phyloP scores from a whole-genome alignment of 2,329 filamentous ascomycete genomes.

The Calonectria hawksworthii region DNA sequence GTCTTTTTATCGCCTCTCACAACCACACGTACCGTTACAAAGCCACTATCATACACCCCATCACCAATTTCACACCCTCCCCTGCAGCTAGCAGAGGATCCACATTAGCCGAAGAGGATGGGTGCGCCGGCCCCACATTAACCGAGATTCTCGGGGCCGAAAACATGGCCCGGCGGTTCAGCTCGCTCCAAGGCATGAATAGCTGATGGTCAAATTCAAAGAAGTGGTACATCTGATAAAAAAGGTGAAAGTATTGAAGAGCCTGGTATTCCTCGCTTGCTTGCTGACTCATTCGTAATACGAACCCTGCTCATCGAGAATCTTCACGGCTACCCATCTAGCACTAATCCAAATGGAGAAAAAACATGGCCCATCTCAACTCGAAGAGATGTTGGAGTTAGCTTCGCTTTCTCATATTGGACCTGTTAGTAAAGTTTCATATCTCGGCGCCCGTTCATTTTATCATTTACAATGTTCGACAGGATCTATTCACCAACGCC shows the following conservation, averaged over 20 bases:
- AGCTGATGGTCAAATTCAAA: background rate
- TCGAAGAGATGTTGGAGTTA: background rate
- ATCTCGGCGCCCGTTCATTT: no score
- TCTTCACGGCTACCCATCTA: background rate
- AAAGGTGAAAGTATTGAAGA: background rate
- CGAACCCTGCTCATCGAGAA: background rate
- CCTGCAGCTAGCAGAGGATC: background rate
- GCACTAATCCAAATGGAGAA: background rate
- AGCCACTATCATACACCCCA: background rate
- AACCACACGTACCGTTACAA: background rate
- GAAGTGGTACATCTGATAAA: background rate
- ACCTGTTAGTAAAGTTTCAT: background rate
- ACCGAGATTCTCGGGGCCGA: background rate
- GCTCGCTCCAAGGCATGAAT: background rate
- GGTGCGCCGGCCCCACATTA: background rate
- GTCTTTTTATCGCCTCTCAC: background rate
- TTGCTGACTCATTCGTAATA: background rate
- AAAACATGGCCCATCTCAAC: background rate
- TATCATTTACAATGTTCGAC: background rate
- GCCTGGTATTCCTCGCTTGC: background rate
- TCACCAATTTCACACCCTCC: background rate
- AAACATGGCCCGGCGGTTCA: background rate
- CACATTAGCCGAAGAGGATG: background rate
- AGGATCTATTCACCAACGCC: background rate
- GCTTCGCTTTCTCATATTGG: background rate